Evolutionary conservation across 2,329 filamentous ascomycete genomes (phyloP), one percentile per base, ranked within the genome.

Genomic region (Penicillium sp.): DNA sequence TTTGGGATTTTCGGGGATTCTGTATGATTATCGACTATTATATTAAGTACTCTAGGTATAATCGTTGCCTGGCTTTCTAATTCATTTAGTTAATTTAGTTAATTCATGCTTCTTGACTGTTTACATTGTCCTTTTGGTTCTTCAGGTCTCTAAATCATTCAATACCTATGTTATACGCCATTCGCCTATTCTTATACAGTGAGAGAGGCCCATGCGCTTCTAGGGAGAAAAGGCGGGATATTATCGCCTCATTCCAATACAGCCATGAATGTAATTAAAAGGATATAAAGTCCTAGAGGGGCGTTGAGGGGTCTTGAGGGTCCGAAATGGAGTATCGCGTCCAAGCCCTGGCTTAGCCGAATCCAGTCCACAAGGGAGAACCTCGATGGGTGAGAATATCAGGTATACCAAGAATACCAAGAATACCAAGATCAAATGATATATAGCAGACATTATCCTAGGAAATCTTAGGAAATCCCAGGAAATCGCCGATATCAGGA

Each of bases 281-380:
- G 17, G 19, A 26, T 19, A 8, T 43, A 31, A 3, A 22, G 28
- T n/a, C 40, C 13, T 42, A n/a, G 28, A 48, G 17, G 17, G 13
- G 26, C 26, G 29, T 43, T 24, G 37, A 43, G 45, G 19, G 19
- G 44, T 8, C 8, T 21, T 21, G 3, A 4, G 21, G 3, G 21
- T 29, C 37, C 22, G 45, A 32, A 29, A 42, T 42, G 41, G 45
- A 42, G 45, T 21, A 44, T 43, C 32, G 40, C 19, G 46, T 44
- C 46, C 46, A 49, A 43, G 40, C 46, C 46, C 46, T 49, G 46
- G 46, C 40, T 45, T 49, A 49, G 12, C 40, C 46, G 46, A 48
- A 48, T 24, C n/a, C 4, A 38, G 6, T 48, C 34, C 33, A 46
- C 33, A 39, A 29, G 29, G 9, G 7, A 19, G 22, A n/a, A n/a